Conservation (phyloP, 2,329 filamentous ascomycete genomes). For the Sarocladium strictum region DNA sequence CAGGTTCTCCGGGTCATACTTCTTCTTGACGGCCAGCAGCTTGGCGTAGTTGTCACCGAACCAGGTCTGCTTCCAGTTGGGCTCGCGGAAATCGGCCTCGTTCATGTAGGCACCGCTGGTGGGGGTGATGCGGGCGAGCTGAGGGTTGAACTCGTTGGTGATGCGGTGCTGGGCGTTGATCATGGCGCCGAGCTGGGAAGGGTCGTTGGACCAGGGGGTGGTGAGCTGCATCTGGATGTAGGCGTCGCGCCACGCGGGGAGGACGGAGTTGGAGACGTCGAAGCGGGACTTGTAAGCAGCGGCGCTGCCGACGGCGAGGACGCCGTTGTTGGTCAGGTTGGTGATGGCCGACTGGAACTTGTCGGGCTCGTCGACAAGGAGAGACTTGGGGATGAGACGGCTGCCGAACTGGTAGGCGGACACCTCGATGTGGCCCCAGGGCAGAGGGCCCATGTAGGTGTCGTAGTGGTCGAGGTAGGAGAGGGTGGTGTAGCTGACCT, state of each 20-base stretch:
- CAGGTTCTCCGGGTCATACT: constrained; percentile 39
- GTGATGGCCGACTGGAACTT: constrained; percentile 23
- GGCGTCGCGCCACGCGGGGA: constrained; percentile 29
- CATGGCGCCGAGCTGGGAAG: constrained; percentile 18
- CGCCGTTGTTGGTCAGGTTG: constrained; percentile 24
- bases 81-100: constrained; percentile 42
- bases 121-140: constrained; percentile 32
- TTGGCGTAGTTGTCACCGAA: constrained; percentile 39
- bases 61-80: constrained; percentile 36
- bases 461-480: constrained; percentile 27
- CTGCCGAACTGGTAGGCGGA: constrained; percentile 27
- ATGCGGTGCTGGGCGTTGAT: constrained; percentile 22
- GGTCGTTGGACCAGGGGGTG: constrained; percentile 19
- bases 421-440: constrained; percentile 26
- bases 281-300: constrained; percentile 21
- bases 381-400: constrained; percentile 27
- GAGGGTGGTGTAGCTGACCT: constrained; percentile 19
- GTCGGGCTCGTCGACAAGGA: constrained; percentile 23
- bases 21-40: constrained; percentile 40
- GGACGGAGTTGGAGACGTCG: constrained; percentile 27
- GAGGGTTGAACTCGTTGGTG: constrained; percentile 24
- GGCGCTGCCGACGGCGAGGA: constrained; percentile 24
- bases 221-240: constrained; percentile 25
- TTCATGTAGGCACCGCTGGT: constrained; percentile 42
- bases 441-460: constrained; percentile 29